Conservation (phyloP, 2,329 filamentous ascomycete species). For the Akanthomyces uredinophilus region DNA sequence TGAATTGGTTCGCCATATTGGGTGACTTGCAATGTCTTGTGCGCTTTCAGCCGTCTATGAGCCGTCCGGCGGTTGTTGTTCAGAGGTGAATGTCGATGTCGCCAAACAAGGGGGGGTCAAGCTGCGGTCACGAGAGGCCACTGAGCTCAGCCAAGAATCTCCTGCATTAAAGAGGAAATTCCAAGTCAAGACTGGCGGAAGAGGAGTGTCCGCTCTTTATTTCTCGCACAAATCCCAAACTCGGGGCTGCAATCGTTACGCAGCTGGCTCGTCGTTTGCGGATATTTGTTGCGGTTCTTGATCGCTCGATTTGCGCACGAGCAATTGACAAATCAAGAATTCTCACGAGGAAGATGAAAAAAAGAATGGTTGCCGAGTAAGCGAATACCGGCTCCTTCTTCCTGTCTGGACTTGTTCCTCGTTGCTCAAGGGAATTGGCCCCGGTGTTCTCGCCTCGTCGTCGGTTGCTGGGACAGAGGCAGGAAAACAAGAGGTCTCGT, state of each 20-base stretch:
- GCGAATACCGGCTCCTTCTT: slow-evolving; percentile 10
- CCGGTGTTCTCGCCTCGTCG: not conserved
- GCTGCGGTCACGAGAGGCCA: slow-evolving; percentile 3
- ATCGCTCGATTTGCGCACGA: not conserved
- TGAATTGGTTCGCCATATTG: slow-evolving; percentile 57
- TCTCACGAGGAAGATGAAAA: not conserved
- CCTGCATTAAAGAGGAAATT: slow-evolving; percentile 10
- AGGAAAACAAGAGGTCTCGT: slow-evolving; percentile 11
- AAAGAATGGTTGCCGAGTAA: slow-evolving; percentile 4
- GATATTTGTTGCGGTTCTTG: not conserved
- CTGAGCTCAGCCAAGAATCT: not conserved
- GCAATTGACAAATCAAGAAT: not conserved
- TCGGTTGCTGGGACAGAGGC: not conserved
- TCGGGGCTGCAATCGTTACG: not conserved
- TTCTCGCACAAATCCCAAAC: not conserved
- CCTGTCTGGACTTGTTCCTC: not conserved
- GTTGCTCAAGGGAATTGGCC: not conserved
- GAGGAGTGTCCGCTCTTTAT: not conserved
- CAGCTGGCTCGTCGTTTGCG: not conserved
- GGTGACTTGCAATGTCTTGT: not conserved
- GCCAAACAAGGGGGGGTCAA: not conserved
- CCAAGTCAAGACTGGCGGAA: not conserved
- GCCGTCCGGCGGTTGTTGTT: not conserved
- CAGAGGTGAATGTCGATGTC: not conserved
- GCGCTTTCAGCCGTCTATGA: not conserved